Evolutionary conservation across 441 rosid genomes (phyloP).

Genomic region (Syzygium syzygioides): DNA sequence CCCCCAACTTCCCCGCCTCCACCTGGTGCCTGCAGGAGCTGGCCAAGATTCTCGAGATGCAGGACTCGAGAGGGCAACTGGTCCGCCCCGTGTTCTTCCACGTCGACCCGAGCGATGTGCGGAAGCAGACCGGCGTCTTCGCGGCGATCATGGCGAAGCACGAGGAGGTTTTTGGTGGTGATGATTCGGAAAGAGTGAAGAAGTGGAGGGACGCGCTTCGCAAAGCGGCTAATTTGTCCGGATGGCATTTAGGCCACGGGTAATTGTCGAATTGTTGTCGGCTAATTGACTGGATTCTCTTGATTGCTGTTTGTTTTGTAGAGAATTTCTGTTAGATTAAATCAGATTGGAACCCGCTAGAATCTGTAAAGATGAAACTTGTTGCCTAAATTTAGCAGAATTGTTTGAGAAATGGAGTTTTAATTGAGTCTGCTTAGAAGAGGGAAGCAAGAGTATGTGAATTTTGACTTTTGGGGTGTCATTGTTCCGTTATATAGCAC

Average conservation of each 20-base stretch:
- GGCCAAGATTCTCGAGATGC: too few relatives aligned
- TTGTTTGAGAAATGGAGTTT: background rate
- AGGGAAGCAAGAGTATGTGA: background rate
- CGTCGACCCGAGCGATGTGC: too few relatives aligned
- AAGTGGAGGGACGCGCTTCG: background rate
- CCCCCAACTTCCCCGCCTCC: too few relatives aligned
- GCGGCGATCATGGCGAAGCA: too few relatives aligned
- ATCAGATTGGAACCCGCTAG: background rate
- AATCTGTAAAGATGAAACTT: background rate
- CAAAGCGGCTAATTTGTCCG: background rate
- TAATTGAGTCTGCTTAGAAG: background rate
- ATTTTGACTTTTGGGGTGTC: too few relatives aligned
- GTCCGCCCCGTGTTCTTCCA: too few relatives aligned
- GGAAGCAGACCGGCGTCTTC: too few relatives aligned
- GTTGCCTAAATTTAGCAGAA: background rate
- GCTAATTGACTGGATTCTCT: background rate
- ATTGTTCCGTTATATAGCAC: rapidly evolving
- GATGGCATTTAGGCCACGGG: background rate
- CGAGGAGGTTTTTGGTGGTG: background rate
- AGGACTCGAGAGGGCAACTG: too few relatives aligned
- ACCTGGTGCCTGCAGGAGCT: too few relatives aligned
- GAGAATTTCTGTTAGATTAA: background rate
- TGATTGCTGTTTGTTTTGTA: background rate
- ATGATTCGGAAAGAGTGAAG: background rate
- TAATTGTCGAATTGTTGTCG: too few relatives aligned